Conservation (phyloP, 2,329 filamentous ascomycete genomes). For the Sordariomycetes sp. region DNA sequence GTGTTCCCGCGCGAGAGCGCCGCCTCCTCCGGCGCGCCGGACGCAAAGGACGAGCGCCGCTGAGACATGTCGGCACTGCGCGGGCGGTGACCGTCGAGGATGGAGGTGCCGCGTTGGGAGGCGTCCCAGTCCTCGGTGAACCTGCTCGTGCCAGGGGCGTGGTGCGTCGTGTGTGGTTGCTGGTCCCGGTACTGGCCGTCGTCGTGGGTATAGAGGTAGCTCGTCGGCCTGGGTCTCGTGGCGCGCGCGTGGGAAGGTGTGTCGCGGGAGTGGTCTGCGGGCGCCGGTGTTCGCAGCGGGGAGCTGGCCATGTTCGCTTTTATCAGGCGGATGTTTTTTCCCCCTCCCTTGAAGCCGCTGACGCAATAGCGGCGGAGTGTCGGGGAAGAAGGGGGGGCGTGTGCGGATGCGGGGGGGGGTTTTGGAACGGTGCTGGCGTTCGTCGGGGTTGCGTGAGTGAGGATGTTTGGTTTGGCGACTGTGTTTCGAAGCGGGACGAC, state of each 20-base stretch:
- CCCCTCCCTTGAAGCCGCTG: not conserved
- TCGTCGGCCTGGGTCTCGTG: not conserved
- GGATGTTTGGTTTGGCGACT: no score
- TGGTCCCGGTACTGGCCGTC: not conserved
- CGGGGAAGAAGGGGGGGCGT: no score
- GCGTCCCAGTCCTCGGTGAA: constrained; percentile 64
- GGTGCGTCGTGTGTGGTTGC: not conserved
- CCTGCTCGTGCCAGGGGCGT: constrained; percentile 22
- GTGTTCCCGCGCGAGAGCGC: constrained; percentile 48
- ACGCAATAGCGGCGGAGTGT: not conserved
- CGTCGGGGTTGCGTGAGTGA: no score
- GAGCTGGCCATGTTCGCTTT: not conserved
- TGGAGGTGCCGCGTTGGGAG: constrained; percentile 51
- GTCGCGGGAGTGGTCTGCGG: not conserved
- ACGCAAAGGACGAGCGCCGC: constrained; percentile 48
- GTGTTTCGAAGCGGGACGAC: no score
- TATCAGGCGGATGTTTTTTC: no score
- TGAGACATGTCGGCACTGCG: constrained; percentile 27
- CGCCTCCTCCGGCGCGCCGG: constrained; percentile 27
- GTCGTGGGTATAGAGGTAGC: not conserved
- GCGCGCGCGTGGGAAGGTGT: no score
- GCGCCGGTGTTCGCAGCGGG: not conserved
- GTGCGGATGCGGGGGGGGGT: no score
- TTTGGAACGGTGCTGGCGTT: no score
- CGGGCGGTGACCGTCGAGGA: constrained; percentile 32